Conservation (phyloP, 2,329 filamentous ascomycete genomes). For the Colletotrichum sp. region DNA sequence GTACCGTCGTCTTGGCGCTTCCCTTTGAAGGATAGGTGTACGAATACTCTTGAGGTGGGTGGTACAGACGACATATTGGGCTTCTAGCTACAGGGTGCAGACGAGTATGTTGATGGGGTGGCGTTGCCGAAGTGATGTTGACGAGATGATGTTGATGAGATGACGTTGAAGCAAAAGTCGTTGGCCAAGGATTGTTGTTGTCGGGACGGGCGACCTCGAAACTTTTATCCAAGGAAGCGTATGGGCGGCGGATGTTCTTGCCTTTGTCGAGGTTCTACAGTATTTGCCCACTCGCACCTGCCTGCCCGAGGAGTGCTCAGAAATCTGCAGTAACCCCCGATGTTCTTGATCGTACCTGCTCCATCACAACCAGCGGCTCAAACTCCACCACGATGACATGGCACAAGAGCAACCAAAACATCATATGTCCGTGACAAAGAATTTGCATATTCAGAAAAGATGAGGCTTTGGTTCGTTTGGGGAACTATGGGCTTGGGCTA, state of each 20-base stretch:
- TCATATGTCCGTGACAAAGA: neutral
- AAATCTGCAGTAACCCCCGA: neutral
- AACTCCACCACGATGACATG: neutral
- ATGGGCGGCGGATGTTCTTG: neutral
- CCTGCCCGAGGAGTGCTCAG: neutral
- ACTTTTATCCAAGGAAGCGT: neutral
- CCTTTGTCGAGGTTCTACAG: neutral
- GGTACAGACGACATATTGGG: neutral
- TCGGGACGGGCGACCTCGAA: neutral
- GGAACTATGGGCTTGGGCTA: neutral
- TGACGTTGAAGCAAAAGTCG: neutral
- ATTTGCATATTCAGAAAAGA: neutral
- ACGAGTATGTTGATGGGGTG: neutral
- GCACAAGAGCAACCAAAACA: neutral
- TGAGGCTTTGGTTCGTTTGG: neutral
- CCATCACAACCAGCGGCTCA: neutral
- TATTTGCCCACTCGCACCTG: neutral
- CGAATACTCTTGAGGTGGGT: neutral
- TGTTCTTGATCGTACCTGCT: neutral
- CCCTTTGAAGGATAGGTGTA: neutral
- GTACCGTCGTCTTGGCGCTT: neutral
- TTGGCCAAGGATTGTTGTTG: neutral
- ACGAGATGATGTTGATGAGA: neutral
- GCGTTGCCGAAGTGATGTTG: neutral
- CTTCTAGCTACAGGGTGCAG: neutral